Evolutionary conservation across 1,284 basidiomycete species (phyloP), one percentile per base, ranked within the genome.

Genomic region (Trichosporon sp.): DNA sequence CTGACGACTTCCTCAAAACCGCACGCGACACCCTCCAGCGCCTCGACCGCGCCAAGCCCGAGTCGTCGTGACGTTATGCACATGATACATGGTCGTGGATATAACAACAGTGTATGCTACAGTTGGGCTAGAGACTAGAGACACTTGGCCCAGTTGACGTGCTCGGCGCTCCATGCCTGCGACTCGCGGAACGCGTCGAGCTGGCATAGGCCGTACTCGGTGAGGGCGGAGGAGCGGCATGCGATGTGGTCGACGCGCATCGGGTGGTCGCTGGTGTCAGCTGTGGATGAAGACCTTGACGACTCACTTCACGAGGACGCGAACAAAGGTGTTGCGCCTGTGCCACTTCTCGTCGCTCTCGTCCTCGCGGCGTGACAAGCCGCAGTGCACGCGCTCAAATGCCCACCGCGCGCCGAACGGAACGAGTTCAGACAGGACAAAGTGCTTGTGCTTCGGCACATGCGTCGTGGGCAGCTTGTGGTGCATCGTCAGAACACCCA

Each of bases 151-250:
- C 80, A 82, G 65, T 86, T 84, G 0, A 90, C 92, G 70, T 88
- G 85, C 62, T 84, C 85, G 72, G 86, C 85, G 18, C 91, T 86
- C 77, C 90, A 93, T 8, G 69, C 75, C 81, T 93, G 92, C 74
- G 89, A 91, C 70, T 86, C 83, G 32, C 93, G 86, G 73, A 93
- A 94, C 12, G 83, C 85, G 8, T 86, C 83, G 60, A 95, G 78
- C 70, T 83, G 78, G 75, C 92, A 94, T 72, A 92, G 65, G 2
- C 88, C 88, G 69, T 88, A 80, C 31, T 78, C 78, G 42, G 81
- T 78, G 7, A 80, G 68, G 89, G 88, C 58, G 89, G 80, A 69
- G 90, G 85, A 75, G 89, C 85, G 62, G 90, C 88, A 80, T 82
- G 88, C 75, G 82, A 85, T 66, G 70, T 79, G 70, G 32, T 75